These are phyloP conservation scores for Colletotrichum cereale DNA, from an alignment of 2,329 filamentous ascomycete species.

Conservation along the genomic window DNA sequence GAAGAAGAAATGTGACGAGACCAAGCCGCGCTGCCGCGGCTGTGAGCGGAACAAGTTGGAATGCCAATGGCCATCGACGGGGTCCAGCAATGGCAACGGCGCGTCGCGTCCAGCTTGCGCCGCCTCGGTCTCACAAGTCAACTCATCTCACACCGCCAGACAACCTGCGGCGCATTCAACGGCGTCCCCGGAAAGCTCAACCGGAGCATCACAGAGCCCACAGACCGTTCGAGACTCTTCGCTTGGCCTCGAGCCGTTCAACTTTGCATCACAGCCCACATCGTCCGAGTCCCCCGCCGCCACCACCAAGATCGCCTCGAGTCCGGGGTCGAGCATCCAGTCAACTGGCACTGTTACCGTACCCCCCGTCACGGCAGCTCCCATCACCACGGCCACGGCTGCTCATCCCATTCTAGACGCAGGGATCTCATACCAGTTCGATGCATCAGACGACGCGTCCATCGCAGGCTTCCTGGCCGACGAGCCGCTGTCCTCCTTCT, in stretches of 20 bases:
- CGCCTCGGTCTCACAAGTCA: neutral
- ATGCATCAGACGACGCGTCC: neutral
- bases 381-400: neutral
- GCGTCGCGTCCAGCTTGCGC: constrained; percentile 2
- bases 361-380: neutral
- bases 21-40: constrained; percentile 56
- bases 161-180: neutral
- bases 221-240: neutral
- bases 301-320: neutral
- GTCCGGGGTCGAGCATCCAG: neutral
- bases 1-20: constrained; percentile 63
- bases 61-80: constrained; percentile 29
- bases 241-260: neutral
- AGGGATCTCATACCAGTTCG: neutral
- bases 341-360: neutral
- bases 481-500: neutral
- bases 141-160: neutral
- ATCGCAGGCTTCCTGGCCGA: neutral
- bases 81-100: constrained; percentile 1
- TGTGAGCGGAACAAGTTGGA: constrained; percentile 48
- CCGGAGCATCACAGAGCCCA: neutral
- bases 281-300: constrained; percentile 11
- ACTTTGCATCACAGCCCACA: constrained; percentile 17
- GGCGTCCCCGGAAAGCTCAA: neutral
- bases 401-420: neutral